Base-by-base conservation (phyloP, 2,329 filamentous ascomycete species). In the Tolypocladium album region DNA sequence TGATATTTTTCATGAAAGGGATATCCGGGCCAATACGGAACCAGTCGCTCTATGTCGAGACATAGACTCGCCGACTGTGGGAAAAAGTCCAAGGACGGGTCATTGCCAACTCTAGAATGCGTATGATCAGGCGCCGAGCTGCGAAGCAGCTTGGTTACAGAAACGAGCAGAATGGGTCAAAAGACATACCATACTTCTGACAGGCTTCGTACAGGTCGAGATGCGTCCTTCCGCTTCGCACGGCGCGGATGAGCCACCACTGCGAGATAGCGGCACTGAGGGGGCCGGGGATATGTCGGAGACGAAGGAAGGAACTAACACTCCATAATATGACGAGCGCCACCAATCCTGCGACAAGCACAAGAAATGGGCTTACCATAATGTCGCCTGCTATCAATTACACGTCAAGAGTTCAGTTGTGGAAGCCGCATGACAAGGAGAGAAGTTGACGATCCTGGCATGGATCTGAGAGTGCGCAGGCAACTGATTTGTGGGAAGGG, bases 261-360 rank as follows among this genome's bases (percentile, higher is more conserved):
- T 74, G 75, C 0, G 76, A 76, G 40, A 78, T 70, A 0, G 64
- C 69, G 1, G 75, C 74, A 3, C 68, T 56, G 20, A 64, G 64
- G 6, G 77, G 77, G 0, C 77, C 77, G 7, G 71, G 70, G 59
- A 79, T 68, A 61, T 76, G 72, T 13, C 74, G 69, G 8, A 79
- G 71, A 34, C 75, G 71, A 36, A 61, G 66, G 64, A 75, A 77
- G 24, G 52, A 38, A 42, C 56, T 27, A 24, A 39, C 24, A 22
- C 43, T 61, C 60, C 60, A 59, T 34, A 50, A 9, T 24, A 58
- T 12, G 38, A 55, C 20, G n/a, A 42, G 13, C 15, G 20, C 38
- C 31, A 40, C 43, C 6, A 22, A 34, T 13, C 31, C 60, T 36
- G 55, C 27, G 13, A 57, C 20, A 20, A 39, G 42, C 8, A 40